Evolutionary conservation across 2,329 filamentous ascomycete species (phyloP), one percentile per base, ranked within the genome.

Genomic region (Dactylellina leptospora): DNA sequence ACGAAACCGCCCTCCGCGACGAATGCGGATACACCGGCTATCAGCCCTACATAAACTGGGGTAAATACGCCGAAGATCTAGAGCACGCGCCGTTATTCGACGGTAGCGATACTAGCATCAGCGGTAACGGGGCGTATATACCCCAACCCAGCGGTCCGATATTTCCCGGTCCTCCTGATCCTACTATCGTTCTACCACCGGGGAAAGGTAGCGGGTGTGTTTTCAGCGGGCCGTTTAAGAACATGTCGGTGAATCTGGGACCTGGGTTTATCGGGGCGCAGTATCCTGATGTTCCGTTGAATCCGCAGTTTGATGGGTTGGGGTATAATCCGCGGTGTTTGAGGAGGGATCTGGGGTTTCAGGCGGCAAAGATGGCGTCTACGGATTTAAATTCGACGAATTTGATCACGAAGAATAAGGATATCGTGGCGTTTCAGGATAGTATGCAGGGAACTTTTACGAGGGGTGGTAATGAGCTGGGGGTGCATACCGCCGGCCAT

Each of bases 11-110:
- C 3, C 76, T 82, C 42, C 77, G 78, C n/a, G 76, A 78, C 1
- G 82, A 83, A 74, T 83, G 82, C 73, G 79, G 78, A 3, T 83
- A 82, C 70, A 79, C 69, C 5, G 81, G 81, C 2, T 78, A 76
- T 4, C 80, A 81, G 69, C 81, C 81, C 10, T 85, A 84, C 76
- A 83, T 82, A 81, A 80, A 84, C 76, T 84, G 82, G 82, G 75
- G 78, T 3, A 78, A 79, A 20, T 81, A 79, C 47, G 78, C 79
- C 28, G 66, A 74, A 8, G 76, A 77, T n/a, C 76, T 81, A 36
- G 75, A 79, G 40, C 80, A 77, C 72, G 84, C 82, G 0, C 78
- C 82, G 8, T 77, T 85, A 53, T 84, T 84, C 66, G 82, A 85
- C 71, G 83, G 84, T 10, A 82, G 80, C 58, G 80, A 79, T 0